Percentiles rank a stretch among this genome's conserved stretches.
These are phyloP conservation scores for Xylaria palmicola DNA, from an alignment of 495 filamentous ascomycete genomes.

Conservation along the genomic window DNA sequence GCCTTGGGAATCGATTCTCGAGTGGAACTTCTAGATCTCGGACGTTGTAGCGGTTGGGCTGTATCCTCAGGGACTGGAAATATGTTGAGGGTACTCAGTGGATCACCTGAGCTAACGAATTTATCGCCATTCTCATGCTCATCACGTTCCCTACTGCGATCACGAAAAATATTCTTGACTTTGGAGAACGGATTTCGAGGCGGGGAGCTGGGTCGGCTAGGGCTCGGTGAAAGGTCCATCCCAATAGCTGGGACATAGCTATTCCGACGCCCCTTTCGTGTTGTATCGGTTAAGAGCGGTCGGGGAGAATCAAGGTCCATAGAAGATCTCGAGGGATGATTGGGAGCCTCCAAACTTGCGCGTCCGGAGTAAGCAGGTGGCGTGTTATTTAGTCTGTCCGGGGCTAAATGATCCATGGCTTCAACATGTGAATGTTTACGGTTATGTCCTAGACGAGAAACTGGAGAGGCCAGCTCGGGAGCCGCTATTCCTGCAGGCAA, in stretches of 20 bases:
- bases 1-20: constrained; percentile 30
- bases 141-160: constrained; percentile 41
- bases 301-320: constrained; percentile 42
- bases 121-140: constrained; percentile 29
- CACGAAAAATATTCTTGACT: constrained; percentile 49
- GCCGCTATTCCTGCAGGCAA: constrained; percentile 27
- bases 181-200: constrained; percentile 43
- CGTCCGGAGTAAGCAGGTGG: constrained; percentile 29
- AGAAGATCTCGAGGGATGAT: constrained; percentile 33
- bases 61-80: constrained; percentile 27
- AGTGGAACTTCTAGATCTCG: constrained; percentile 38
- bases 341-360: constrained; percentile 43
- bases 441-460: constrained; percentile 22
- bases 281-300: constrained; percentile 38
- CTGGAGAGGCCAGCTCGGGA: constrained; percentile 31
- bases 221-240: constrained; percentile 43
- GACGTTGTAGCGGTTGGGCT: constrained; percentile 28
- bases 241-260: constrained; percentile 37
- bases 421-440: constrained; percentile 35
- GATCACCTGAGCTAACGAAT: constrained; percentile 19
- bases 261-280: constrained; percentile 29
- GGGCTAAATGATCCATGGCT: constrained; percentile 29
- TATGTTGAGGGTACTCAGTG: constrained; percentile 18
- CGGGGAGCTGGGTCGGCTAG: constrained; percentile 44
- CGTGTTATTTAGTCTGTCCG: constrained; percentile 23